These are phyloP conservation scores for Talaromyces borbonicus DNA, from an alignment of 495 filamentous ascomycete genomes.

Conservation along the genomic window DNA sequence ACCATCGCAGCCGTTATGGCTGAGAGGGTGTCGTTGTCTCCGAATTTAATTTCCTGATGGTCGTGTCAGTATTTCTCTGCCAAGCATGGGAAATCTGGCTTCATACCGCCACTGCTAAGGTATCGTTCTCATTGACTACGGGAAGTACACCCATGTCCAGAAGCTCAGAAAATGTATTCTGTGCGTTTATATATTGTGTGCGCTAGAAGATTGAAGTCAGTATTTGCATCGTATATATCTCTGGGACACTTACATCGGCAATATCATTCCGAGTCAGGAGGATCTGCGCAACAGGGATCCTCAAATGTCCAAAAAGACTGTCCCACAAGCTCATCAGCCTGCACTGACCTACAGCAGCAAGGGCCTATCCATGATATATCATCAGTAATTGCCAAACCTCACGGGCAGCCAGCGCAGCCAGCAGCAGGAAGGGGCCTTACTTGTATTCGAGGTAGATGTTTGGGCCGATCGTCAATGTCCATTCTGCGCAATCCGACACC, in stretches of 20 bases:
- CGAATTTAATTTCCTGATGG: slow-evolving; percentile 94
- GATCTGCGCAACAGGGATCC: slow-evolving; percentile 88
- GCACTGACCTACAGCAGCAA: slow-evolving; percentile 94
- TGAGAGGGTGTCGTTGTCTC: slow-evolving; percentile 94
- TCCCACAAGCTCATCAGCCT: slow-evolving; percentile 95
- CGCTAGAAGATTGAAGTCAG: slow-evolving; percentile 39
- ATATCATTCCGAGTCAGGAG: slow-evolving; percentile 95
- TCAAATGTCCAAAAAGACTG: slow-evolving; percentile 73
- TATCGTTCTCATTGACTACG: slow-evolving; percentile 98
- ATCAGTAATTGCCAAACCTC: too few species aligned
- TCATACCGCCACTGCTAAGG: slow-evolving; percentile 72
- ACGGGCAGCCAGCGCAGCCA: too few species aligned
- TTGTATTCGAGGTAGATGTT: slow-evolving; percentile 76
- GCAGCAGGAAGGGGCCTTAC: too few species aligned
- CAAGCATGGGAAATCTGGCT: neutral
- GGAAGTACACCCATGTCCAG: slow-evolving; percentile 94
- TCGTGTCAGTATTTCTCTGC: neutral
- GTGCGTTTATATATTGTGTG: slow-evolving; percentile 91
- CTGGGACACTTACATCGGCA: slow-evolving; percentile 56
- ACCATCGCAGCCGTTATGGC: slow-evolving; percentile 97
- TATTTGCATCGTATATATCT: neutral
- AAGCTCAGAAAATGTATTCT: slow-evolving; percentile 84
- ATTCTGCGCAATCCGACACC: slow-evolving; percentile 84
- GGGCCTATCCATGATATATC: slow-evolving; percentile 52
- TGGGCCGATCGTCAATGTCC: slow-evolving; percentile 82